These are phyloP conservation scores for Fusarium buxicola DNA, from an alignment of 2,329 filamentous ascomycete genomes.

Conservation along the genomic window DNA sequence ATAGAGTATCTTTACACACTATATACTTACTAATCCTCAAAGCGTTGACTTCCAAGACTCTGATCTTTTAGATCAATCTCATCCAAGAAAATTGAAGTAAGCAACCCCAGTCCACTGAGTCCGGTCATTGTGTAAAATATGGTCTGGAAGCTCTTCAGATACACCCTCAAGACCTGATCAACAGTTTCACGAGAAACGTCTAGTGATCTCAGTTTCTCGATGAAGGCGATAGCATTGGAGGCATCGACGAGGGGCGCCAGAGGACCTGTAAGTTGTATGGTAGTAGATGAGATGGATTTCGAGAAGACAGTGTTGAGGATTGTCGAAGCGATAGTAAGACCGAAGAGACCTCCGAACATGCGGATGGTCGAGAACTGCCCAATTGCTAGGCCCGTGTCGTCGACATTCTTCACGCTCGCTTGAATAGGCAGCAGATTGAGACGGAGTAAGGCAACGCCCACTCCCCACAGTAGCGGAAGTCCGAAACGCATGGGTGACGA, in stretches of 20 bases:
- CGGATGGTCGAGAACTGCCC: conserved; percentile 15
- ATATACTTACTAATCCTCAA: conserved; percentile 2
- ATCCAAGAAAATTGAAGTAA: conserved; percentile 13
- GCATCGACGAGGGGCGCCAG: not conserved
- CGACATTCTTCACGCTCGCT: conserved; percentile 13
- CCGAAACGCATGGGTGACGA: conserved; percentile 4
- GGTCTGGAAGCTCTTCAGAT: conserved; percentile 1
- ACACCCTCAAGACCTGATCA: not conserved
- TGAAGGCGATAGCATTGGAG: conserved; percentile 14
- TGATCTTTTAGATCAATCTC: conserved; percentile 19
- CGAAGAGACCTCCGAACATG: conserved; percentile 17
- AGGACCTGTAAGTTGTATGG: not conserved
- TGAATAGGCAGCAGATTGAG: conserved; percentile 19
- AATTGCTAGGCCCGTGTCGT: conserved; percentile 16
- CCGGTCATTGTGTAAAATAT: conserved; percentile 21
- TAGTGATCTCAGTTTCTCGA: conserved; percentile 9
- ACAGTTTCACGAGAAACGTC: not conserved
- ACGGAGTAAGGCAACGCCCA: conserved; percentile 10
- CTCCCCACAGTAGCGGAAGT: conserved; percentile 18
- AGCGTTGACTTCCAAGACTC: conserved; percentile 13
- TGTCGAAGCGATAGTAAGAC: conserved; percentile 3
- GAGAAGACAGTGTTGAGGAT: conserved; percentile 21
- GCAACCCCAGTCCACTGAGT: conserved; percentile 1
- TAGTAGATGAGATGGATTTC: not conserved
- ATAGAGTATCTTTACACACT: no score